Base-by-base conservation (phyloP, 2,329 filamentous ascomycete species). In the Colletotrichum brevisporum region DNA sequence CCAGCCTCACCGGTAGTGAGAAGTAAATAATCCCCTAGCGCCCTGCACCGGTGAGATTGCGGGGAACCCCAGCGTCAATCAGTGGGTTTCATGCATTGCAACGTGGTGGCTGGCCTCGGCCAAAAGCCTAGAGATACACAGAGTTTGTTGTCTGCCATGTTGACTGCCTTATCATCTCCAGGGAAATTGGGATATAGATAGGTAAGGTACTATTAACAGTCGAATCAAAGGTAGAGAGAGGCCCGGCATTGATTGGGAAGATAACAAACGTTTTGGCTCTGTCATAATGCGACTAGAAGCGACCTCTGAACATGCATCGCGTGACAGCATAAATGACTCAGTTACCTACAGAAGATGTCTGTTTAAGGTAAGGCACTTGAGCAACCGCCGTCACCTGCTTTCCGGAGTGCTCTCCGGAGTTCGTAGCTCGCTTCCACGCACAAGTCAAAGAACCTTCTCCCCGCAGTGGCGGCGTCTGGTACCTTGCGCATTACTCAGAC, bases 51-150 rank as follows among this genome's bases (percentile, higher is more conserved):
- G 27, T 59, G 65, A 65, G 48, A 51, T 27, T 59, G 48, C 45
- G 61, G 61, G 65, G 54, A 59, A 65, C 15, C 31, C 51, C 26
- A 50, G 54, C 21, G 41, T 26, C 2, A 55, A 66, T 48, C 48
- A 45, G 48, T 54, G 18, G 53, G 15, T 18, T 45, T 27, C 4
- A 10, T 18, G 26, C n/a, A 16, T 18, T 47, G 13, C 50, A n/a
- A 0, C 31, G 9, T 13, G 24, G 5, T 56, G 26, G 24, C 50
- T 31, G 26, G 39, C n/a, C 21, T 10, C 27, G 27, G 27, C 27
- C 8, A 31, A 31, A 31, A 31, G 27, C 8, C 27, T 31, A 31
- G 8, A 31, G 27, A 31, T 24, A 24, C 27, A 31, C 13, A 15
- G 2, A 8, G 5, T 12, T 31, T 8, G 27, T 9, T 8, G 6